phyloP scores from a whole-genome alignment of 140 eudicot species.

The Bidens hawaiensis region DNA sequence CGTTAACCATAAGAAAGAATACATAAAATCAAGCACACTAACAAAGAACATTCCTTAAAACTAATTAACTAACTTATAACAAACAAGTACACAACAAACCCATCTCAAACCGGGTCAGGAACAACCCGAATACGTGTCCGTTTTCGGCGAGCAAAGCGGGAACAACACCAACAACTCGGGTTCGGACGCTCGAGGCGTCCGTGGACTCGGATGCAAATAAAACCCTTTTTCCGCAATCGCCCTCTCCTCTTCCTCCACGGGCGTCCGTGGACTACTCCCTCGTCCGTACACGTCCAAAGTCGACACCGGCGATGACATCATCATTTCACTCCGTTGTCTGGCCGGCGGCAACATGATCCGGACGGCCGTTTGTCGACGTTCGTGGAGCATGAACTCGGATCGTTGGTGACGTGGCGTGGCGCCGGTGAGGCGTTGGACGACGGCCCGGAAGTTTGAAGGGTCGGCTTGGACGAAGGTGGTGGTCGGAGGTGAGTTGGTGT shows the following conservation, averaged over 20 bases:
- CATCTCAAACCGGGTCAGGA: slow-evolving; percentile 3
- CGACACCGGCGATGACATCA: slow-evolving; percentile 67
- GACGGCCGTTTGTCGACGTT: slow-evolving; percentile 46
- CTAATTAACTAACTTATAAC: slow-evolving; percentile 14
- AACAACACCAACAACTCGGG: slow-evolving; percentile 61
- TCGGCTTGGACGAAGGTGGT: slow-evolving; percentile 39
- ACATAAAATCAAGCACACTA: slow-evolving; percentile 18
- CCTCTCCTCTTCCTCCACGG: slow-evolving; percentile 48
- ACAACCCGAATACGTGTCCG: slow-evolving; percentile 6
- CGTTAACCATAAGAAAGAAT: not conserved
- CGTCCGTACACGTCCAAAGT: slow-evolving; percentile 45
- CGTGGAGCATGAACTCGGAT: slow-evolving; percentile 55
- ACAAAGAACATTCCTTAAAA: slow-evolving; percentile 1
- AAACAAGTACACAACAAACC: too few species aligned
- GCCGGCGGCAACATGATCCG: slow-evolving; percentile 13
- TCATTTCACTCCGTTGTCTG: slow-evolving; percentile 28
- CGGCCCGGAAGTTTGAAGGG: slow-evolving; percentile 33
- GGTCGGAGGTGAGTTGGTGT: slow-evolving; percentile 24
- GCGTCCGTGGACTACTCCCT: slow-evolving; percentile 44
- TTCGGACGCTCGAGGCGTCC: slow-evolving; percentile 56
- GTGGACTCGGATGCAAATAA: slow-evolving; percentile 60
- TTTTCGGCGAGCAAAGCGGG: slow-evolving; percentile 55
- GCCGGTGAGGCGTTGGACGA: slow-evolving; percentile 39
- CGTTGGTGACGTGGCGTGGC: too few species aligned
- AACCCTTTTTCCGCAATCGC: slow-evolving; percentile 74